These are phyloP conservation scores for Saccharomycopsis amapae DNA, from an alignment of 805 yeast species.

Conservation along the genomic window DNA sequence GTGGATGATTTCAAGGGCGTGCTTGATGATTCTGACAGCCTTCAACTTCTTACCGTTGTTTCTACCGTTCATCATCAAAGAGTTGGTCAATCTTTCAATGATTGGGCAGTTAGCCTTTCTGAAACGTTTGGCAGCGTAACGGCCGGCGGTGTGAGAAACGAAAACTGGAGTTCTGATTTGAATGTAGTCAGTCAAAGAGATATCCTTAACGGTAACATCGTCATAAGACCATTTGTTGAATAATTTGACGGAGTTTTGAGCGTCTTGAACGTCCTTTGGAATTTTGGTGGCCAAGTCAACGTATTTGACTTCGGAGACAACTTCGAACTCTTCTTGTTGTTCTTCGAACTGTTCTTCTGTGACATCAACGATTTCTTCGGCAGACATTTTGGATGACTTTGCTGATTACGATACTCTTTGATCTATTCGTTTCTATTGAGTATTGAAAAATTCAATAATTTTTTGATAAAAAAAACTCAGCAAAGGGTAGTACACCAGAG, in stretches of 20 bases:
- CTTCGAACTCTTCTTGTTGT: conserved; percentile 53
- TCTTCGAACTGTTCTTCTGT: conserved; percentile 39
- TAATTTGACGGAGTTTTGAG: conserved; percentile 92
- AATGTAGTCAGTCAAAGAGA: conserved; percentile 96
- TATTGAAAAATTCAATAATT: too few relatives aligned
- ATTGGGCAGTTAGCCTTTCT: conserved; percentile 99
- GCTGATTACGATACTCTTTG: too few relatives aligned
- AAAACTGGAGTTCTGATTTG: conserved; percentile 97
- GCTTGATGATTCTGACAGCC: conserved; percentile 99
- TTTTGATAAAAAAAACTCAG: background rate
- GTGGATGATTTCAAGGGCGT: conserved; percentile 96
- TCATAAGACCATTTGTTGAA: conserved; percentile 99
- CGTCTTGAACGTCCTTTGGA: conserved; percentile 94
- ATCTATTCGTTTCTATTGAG: too few relatives aligned
- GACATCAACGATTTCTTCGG: conserved; percentile 49
- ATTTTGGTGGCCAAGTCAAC: conserved; percentile 90
- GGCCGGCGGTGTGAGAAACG: conserved; percentile 99
- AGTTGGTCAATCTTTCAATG: conserved; percentile 98
- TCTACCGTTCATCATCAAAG: conserved; percentile 99
- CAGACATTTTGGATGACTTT: conserved; percentile 68
- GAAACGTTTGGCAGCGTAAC: conserved; percentile 99
- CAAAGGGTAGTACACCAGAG: background rate
- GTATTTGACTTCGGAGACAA: conserved; percentile 76
- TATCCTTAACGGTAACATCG: conserved; percentile 95
- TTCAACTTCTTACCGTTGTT: conserved; percentile 99